Conservation (phyloP, 306 rosid species). For the Quercus rubra region DNA sequence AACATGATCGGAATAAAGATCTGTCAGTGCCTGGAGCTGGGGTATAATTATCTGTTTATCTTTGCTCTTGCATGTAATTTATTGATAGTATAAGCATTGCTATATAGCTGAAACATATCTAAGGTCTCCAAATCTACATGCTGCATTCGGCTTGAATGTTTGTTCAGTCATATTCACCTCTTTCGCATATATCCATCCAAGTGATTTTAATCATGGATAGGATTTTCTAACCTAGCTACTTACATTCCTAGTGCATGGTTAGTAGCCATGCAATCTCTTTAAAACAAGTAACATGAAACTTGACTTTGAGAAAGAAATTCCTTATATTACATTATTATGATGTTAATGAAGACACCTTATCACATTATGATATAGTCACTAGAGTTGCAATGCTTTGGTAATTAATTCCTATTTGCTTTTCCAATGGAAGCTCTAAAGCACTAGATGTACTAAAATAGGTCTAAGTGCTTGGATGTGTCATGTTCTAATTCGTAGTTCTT, state of each 20-base stretch:
- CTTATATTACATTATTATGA: too few species aligned
- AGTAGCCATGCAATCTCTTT: too few species aligned
- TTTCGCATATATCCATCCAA: conserved; percentile 6
- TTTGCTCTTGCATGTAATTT: conserved; percentile 12
- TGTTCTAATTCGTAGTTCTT: background rate
- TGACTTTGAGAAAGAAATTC: too few species aligned
- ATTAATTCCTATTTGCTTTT: conserved; percentile 3
- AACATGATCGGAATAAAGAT: conserved; percentile 65
- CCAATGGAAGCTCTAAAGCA: background rate
- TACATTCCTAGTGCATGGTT: background rate
- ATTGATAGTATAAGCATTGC: conserved; percentile 10
- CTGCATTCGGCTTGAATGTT: conserved; percentile 14
- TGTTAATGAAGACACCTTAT: background rate
- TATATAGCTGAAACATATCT: background rate
- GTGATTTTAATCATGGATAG: background rate
- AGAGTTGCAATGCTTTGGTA: background rate
- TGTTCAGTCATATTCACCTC: conserved; percentile 16
- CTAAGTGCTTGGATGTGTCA: background rate
- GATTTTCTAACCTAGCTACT: background rate
- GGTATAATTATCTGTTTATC: conserved; percentile 46
- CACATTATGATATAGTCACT: background rate
- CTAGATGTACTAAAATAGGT: background rate
- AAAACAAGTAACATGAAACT: too few species aligned
- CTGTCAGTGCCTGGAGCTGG: conserved; percentile 97
- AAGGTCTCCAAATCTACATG: conserved; percentile 4